These are phyloP conservation scores for Debaryomyces castellii DNA, from an alignment of 805 yeast species.

Conservation along the genomic window DNA sequence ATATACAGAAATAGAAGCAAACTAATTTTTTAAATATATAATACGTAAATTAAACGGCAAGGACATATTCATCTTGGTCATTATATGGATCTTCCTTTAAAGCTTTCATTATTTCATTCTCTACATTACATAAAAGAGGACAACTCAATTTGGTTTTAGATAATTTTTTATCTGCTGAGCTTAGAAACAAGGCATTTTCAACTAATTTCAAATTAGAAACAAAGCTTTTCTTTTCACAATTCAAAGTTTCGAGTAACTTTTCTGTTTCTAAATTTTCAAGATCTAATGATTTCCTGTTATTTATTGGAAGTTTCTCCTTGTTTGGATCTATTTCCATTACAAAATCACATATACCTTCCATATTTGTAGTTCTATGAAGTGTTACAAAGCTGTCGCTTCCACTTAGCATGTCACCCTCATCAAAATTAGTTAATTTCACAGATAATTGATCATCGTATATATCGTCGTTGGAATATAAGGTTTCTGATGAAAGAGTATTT, in stretches of 20 bases:
- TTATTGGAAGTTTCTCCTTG: constrained; percentile 12
- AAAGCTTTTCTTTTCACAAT: constrained; percentile 3
- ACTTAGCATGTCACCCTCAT: constrained; percentile 2
- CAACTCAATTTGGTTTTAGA: background rate
- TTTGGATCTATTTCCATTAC: constrained; percentile 11
- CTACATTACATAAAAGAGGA: background rate
- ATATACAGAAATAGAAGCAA: background rate
- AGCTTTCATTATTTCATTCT: background rate
- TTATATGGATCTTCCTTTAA: background rate
- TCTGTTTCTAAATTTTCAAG: constrained; percentile 16
- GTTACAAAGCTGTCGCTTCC: background rate
- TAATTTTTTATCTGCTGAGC: background rate
- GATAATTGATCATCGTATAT: constrained; percentile 16
- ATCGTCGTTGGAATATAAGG: constrained; percentile 15
- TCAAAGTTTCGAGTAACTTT: constrained; percentile 10
- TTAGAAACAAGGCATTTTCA: constrained; percentile 20
- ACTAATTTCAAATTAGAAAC: constrained; percentile 15
- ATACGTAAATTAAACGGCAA: background rate
- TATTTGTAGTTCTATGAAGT: constrained; percentile 13
- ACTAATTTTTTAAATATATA: background rate
- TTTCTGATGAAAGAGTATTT: constrained; percentile 10
- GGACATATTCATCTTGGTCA: background rate
- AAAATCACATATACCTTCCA: constrained; percentile 16
- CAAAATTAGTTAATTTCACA: constrained; percentile 16
- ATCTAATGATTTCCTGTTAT: constrained; percentile 20